These are phyloP conservation scores for Cyclotella sp. DNA, from an alignment of 108 stramenopile species.

Conservation along the genomic window DNA sequence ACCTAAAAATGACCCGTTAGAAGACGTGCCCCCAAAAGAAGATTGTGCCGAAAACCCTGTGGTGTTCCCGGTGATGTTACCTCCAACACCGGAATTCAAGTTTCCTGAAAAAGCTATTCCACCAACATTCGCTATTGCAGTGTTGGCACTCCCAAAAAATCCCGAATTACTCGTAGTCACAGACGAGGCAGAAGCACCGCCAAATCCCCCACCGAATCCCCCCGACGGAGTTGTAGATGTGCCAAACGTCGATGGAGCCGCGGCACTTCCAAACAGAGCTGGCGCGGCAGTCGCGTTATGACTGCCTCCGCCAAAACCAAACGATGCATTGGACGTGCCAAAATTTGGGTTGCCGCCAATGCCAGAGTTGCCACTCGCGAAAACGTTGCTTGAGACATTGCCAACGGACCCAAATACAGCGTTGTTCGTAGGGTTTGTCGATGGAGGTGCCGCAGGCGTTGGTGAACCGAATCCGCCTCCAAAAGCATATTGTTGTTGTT, in stretches of 20 bases:
- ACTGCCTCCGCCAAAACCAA: too few relatives aligned
- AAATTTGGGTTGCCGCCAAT: not conserved
- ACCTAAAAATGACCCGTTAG: too few relatives aligned
- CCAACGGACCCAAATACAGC: not conserved
- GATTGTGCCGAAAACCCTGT: too few relatives aligned
- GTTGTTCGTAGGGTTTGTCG: not conserved
- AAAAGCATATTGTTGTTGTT: not conserved
- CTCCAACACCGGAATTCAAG: not conserved
- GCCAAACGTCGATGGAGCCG: not conserved
- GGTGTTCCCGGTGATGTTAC: not conserved
- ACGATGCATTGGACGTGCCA: not conserved
- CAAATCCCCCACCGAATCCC: not conserved
- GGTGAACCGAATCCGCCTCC: conserved; percentile 10
- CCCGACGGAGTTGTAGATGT: conserved; percentile 2
- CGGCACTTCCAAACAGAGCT: not conserved
- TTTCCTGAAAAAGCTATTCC: too few relatives aligned
- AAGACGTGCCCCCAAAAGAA: too few relatives aligned
- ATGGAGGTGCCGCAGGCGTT: not conserved
- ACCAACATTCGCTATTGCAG: too few relatives aligned
- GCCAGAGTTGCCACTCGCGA: not conserved
- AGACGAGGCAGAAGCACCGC: not conserved
- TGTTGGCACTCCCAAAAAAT: too few relatives aligned
- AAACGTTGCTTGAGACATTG: not conserved
- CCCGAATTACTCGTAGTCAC: too few relatives aligned
- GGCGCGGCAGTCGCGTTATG: too few relatives aligned